Evolutionary conservation across 352 stramenopile species (phyloP).

Genomic region (Phytophthora tentaculata): DNA sequence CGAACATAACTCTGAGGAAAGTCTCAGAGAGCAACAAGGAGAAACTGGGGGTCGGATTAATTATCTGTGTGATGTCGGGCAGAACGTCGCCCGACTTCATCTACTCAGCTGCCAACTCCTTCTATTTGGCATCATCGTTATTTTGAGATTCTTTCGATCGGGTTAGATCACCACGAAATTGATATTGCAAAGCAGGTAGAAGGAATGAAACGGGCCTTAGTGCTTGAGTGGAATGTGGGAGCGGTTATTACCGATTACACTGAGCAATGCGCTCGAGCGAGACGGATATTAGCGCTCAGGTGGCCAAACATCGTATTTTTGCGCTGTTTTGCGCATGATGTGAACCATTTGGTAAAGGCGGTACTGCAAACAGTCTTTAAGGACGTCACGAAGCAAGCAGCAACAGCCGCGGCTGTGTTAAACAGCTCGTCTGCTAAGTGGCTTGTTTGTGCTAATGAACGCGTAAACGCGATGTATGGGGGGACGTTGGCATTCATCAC

Average conservation of each 20-base stretch:
- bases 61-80: too few species aligned
- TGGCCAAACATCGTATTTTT: neutral
- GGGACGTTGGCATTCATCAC: neutral
- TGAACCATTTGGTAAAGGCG: neutral
- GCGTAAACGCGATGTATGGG: neutral
- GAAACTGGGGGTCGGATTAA: too few species aligned
- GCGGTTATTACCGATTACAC: neutral
- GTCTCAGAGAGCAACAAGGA: neutral
- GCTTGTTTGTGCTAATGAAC: neutral
- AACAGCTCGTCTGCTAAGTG: neutral
- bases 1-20: neutral
- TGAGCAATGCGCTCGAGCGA: neutral
- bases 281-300: too few species aligned
- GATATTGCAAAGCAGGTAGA: neutral
- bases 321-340: neutral
- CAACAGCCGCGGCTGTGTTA: neutral
- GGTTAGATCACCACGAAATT: neutral
- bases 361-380: neutral
- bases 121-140: too few species aligned
- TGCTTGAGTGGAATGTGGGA: neutral
- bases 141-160: too few species aligned
- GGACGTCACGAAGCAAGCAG: neutral
- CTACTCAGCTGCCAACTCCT: too few species aligned
- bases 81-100: too few species aligned
- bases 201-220: neutral